These are phyloP conservation scores for Pezicula carpinea DNA, from an alignment of 2,329 filamentous ascomycete genomes.

Conservation along the genomic window DNA sequence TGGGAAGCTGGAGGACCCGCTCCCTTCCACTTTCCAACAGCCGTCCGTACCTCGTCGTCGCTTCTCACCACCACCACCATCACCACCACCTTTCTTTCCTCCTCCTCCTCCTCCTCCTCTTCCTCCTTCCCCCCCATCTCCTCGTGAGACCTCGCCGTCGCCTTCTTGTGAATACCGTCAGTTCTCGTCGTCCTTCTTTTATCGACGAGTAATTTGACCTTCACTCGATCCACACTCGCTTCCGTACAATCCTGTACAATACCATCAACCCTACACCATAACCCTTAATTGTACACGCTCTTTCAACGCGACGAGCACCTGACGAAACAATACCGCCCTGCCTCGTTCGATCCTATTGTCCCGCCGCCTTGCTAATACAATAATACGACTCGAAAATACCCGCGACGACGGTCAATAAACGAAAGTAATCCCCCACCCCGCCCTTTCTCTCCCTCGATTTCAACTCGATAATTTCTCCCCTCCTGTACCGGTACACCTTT, in stretches of 20 bases:
- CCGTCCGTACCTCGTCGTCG: neutral
- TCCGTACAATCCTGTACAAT: neutral
- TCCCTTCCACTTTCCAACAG: neutral
- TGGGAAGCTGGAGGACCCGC: neutral
- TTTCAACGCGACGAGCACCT: neutral
- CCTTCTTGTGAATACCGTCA: neutral
- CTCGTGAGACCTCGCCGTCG: neutral
- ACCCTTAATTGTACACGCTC: neutral
- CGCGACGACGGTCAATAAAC: neutral
- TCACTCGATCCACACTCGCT: conserved; percentile 6
- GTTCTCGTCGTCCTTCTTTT: conserved; percentile 18
- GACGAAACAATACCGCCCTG: neutral
- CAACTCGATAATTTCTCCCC: neutral
- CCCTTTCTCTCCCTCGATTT: neutral
- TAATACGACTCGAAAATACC: neutral
- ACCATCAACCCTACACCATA: neutral
- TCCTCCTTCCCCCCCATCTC: conserved; percentile 28
- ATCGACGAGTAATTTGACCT: conserved; percentile 11
- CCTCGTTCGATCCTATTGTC: conserved; percentile 1
- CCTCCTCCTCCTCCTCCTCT: conserved; percentile 16
- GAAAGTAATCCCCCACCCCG: too few relatives aligned
- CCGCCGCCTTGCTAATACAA: neutral
- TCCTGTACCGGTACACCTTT: neutral
- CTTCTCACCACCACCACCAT: neutral
- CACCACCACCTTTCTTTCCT: neutral